Conservation (phyloP, 306 rosid genomes). For the Fragaria vesca region DNA sequence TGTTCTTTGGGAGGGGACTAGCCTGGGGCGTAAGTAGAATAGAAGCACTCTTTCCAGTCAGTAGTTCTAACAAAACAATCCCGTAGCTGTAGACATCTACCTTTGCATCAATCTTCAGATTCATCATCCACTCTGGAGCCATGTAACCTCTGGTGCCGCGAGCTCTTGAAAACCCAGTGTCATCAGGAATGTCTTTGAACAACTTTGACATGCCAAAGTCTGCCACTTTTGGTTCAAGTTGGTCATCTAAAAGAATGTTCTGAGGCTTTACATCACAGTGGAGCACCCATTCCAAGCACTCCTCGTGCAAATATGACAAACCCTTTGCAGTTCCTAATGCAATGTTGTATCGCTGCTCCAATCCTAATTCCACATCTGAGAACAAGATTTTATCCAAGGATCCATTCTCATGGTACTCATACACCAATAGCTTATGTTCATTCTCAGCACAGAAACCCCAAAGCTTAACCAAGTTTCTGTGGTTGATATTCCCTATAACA, state of each 20-base stretch:
- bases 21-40: neutral
- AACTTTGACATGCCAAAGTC: conserved; percentile 51
- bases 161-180: conserved; percentile 27
- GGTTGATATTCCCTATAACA: conserved; percentile 45
- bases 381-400: conserved; percentile 38
- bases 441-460: conserved; percentile 47
- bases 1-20: neutral
- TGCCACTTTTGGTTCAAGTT: conserved; percentile 32
- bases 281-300: conserved; percentile 47
- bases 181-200: conserved; percentile 29
- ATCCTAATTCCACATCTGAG: conserved; percentile 13
- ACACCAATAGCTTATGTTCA: conserved; percentile 38
- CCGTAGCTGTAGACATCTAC: conserved; percentile 51
- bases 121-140: conserved; percentile 53
- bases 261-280: conserved; percentile 48
- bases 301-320: conserved; percentile 47
- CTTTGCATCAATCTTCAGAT: conserved; percentile 37
- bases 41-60: conserved; percentile 39
- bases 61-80: conserved; percentile 37
- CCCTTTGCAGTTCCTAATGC: conserved; percentile 51
- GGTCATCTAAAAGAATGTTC: conserved; percentile 34
- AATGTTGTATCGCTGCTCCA: conserved; percentile 35
- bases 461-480: conserved; percentile 38
- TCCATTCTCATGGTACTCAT: conserved; percentile 36
- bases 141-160: conserved; percentile 46